Evolutionary conservation across 2,329 filamentous ascomycete species (phyloP), one percentile per base, ranked within the genome.

Genomic region (Coniella vitis): DNA sequence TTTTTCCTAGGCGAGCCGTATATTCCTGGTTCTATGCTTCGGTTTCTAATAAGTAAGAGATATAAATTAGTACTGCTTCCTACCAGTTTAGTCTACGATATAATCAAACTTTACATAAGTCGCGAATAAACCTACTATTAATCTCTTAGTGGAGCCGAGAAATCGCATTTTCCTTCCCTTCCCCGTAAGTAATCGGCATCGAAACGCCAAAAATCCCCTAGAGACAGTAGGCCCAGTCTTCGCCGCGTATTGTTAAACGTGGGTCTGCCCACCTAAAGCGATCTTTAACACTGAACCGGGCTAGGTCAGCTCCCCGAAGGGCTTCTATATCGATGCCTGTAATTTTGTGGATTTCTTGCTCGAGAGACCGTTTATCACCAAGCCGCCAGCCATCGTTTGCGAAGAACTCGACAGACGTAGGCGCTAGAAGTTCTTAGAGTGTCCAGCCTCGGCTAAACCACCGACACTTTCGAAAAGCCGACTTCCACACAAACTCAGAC

Each of bases 331-430:
- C 38, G 22, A 64, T 59, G 0, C 41, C 38, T 8, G 60, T 65
- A 7, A 60, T 55, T 13, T 57, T 41, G 44, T 57, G 48, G 36
- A 63, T 56, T 7, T 46, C 36, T 21, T 54, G 31, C 44, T 51
- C 50, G 16, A 62, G 55, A 20, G 52, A 55, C 10, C 12, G 45
- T 51, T 61, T 63, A 32, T 56, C 47, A 17, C 62, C 61, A 10
- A 65, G 52, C 5, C 25, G 40, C 19, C 22, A 31, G 9, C 54
- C 36, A 5, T 60, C 55, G 3, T 44, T 25, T 7, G 55, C 50
- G 41, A 59, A 65, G 55, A 65, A 65, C 22, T 58, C 56, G 19
- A 64, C 57, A 4, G 29, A 44, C 35, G 14, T 10, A 3, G 61
- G 63, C 4, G 60, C 61, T 1, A 58, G 10, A 4, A 58, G 55